A percentile compares a stretch with the other conserved stretches of the same genome.
These are phyloP conservation scores for Pulicaria dysenterica DNA, from an alignment of 129 eudicot genomes.

Conservation along the genomic window DNA sequence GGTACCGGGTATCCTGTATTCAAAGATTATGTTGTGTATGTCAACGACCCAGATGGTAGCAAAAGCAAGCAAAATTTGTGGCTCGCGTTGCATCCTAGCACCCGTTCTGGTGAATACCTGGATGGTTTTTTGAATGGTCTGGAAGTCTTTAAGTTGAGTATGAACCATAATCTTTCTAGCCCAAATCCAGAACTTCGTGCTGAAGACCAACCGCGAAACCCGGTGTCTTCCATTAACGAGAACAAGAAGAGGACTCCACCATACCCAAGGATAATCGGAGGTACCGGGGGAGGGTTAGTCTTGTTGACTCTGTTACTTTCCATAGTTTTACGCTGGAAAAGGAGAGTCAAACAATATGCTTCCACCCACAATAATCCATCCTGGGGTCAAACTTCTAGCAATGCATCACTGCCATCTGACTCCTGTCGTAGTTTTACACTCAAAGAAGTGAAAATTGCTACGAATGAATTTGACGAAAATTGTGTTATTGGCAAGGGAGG, in stretches of 20 bases:
- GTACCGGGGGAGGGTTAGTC: conserved; percentile 27
- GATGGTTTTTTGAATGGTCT: conserved; percentile 57
- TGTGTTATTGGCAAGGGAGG: conserved; percentile 58
- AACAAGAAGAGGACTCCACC: conserved; percentile 10
- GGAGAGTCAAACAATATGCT: conserved; percentile 6
- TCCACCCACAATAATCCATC: conserved; percentile 47
- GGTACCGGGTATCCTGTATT: conserved; percentile 46
- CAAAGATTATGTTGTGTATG: conserved; percentile 42
- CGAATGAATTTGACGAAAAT: conserved; percentile 44
- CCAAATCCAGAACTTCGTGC: conserved; percentile 40
- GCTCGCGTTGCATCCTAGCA: conserved; percentile 48
- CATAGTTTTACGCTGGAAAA: background rate
- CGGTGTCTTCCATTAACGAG: background rate
- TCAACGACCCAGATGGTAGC: conserved; percentile 6
- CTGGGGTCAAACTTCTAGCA: conserved; percentile 33
- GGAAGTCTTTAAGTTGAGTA: conserved; percentile 58
- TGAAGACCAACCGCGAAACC: background rate
- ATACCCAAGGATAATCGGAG: conserved; percentile 19
- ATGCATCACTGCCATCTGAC: conserved; percentile 38
- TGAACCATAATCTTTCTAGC: conserved; percentile 36
- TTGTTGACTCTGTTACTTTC: background rate
- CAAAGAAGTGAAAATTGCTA: conserved; percentile 43
- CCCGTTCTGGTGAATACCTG: background rate
- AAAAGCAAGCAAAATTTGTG: conserved; percentile 34
- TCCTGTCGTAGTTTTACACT: conserved; percentile 50